Base-by-base conservation (phyloP, 1,284 basidiomycete genomes). In the Trametes pubescens region DNA sequence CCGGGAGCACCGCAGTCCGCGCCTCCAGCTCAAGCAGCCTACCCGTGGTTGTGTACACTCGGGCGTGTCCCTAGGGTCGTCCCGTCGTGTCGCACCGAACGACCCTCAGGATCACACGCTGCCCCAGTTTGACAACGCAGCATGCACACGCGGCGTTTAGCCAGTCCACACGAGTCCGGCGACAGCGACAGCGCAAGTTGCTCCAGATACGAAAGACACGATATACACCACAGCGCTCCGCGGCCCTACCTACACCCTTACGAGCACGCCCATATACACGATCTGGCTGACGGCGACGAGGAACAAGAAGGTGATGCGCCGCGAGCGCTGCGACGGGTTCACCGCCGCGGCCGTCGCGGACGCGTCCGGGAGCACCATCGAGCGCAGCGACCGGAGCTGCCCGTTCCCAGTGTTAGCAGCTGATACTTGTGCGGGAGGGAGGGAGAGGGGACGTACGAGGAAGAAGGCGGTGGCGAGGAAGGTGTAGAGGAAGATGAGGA, bases 381-480 rank as follows among this genome's bases (percentile, higher is more conserved):
- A 94, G 61, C 95, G 93, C 29, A 99, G 84, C 4, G 96, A 96
- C 57, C 96, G 94, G 44, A 96, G 87, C 94, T 96, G 34, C 4
- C n/a, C n/a, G 26, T 40, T 35, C 7, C 34, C 6, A 57, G 14
- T n/a, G 18, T n/a, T 24, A 21, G 34, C 46, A 26, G 13, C n/a
- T 21, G 9, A 40, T 10, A 44, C 49, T 24, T 14, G 29, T 14
- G 11, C 16, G 35, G 16, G 18, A 2, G 11, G 16, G 18, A n/a
- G 24, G 53, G 48, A 35, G 34, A 24, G 6, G 54, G 21, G 84
- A 26, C 91, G 67, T 72, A 95, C 94, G 53, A 98, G 81, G 86
- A 99, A 99, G 79, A 99, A 97, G 0, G 92, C 95, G 67, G 96
- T 97, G 21, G 96, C 93, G 35, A 90, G 80, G 76, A 96, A 93